Percentiles rank a stretch among this genome's conserved stretches.
phyloP scores from a whole-genome alignment of 2,329 filamentous ascomycete genomes.

The Geosmithia putterillii region DNA sequence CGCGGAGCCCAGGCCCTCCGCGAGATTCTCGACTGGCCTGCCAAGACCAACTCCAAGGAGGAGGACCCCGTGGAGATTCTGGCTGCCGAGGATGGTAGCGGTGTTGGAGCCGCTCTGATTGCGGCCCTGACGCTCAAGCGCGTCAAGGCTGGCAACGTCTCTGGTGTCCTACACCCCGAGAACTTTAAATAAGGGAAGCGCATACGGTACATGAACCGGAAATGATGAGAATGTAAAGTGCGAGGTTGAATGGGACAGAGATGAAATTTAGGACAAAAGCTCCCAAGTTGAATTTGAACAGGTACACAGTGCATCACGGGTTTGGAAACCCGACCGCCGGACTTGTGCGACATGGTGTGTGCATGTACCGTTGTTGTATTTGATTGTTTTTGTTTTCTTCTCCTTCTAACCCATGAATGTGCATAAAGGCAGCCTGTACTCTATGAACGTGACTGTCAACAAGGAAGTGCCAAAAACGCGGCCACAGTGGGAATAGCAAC shows the following conservation, averaged over 20 bases:
- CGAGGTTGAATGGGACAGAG: neutral
- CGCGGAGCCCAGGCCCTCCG: conserved; percentile 80
- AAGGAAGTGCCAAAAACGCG: neutral
- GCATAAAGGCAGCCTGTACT: conserved; percentile 63
- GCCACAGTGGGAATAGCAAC: conserved; percentile 14
- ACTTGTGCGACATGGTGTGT: too few relatives aligned
- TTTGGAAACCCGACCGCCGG: neutral
- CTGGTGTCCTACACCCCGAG: conserved; percentile 53
- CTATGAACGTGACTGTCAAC: conserved; percentile 16
- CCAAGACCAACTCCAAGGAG: conserved; percentile 52
- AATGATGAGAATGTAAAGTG: neutral
- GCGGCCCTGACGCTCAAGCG: conserved; percentile 59
- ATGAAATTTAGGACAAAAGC: neutral
- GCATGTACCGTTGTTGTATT: too few relatives aligned
- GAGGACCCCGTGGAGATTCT: conserved; percentile 81
- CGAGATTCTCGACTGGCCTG: conserved; percentile 92
- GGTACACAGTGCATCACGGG: neutral
- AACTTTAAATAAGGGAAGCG: conserved; percentile 31
- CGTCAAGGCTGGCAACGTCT: conserved; percentile 48
- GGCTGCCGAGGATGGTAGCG: conserved; percentile 87
- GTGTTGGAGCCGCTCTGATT: conserved; percentile 94
- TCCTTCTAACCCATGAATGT: conserved; percentile 49
- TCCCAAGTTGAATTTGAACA: too few relatives aligned
- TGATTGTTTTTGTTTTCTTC: neutral
- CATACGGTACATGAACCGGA: neutral